phyloP scores from a whole-genome alignment of 495 filamentous ascomycete species.

The Platismatia glauca region DNA sequence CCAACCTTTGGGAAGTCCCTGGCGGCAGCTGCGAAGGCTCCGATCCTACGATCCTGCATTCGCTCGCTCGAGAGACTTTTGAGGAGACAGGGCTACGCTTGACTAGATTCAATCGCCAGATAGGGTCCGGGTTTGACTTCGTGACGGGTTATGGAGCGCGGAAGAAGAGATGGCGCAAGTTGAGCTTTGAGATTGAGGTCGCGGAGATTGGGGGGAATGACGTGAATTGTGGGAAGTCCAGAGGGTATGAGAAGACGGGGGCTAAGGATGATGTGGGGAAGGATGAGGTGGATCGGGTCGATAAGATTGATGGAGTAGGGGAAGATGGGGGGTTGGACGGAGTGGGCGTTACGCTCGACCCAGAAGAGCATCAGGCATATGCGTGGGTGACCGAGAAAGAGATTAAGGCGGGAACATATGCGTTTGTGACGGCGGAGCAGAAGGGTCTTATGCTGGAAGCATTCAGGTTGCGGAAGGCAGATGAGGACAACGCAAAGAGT shows the following conservation, averaged over 20 bases:
- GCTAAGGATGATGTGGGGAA: neutral
- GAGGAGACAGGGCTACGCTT: slow-evolving; percentile 53
- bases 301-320: neutral
- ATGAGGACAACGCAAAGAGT: neutral
- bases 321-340: neutral
- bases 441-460: slow-evolving; percentile 6
- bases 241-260: neutral
- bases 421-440: neutral
- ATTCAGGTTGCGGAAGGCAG: neutral
- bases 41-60: slow-evolving; percentile 46
- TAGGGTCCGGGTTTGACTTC: slow-evolving; percentile 29
- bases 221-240: neutral
- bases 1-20: slow-evolving; percentile 50
- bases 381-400: slow-evolving; percentile 40
- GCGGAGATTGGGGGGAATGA: slow-evolving; percentile 7
- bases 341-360: slow-evolving; percentile 31
- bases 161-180: slow-evolving; percentile 25
- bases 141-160: slow-evolving; percentile 1
- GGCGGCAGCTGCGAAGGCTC: slow-evolving; percentile 43
- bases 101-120: slow-evolving; percentile 36
- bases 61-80: slow-evolving; percentile 45
- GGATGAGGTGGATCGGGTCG: neutral
- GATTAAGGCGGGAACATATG: neutral
- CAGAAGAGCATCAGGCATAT: slow-evolving; percentile 38
- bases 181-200: slow-evolving; percentile 30